A percentile compares a stretch with the other conserved stretches of the same genome.
Conservation (phyloP, 129 eudicot species). For the Escallonia herrerae region DNA sequence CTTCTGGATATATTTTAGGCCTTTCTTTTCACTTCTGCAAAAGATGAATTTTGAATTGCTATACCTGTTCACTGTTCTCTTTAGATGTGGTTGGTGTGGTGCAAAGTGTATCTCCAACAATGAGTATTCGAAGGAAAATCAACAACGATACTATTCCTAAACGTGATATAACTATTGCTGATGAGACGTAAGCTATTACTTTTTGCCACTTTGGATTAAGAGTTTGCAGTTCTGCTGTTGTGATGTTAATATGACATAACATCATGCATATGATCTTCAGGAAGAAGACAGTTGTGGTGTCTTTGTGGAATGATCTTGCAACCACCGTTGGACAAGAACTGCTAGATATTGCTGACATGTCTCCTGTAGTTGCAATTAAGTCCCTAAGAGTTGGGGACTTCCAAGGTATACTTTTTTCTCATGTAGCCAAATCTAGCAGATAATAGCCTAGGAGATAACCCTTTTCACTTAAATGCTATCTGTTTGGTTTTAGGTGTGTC, state of each 20-base stretch:
- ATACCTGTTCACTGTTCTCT: not conserved
- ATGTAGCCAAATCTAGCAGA: not conserved
- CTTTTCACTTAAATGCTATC: not conserved
- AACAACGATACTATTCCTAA: conserved; percentile 67
- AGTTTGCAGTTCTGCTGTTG: not conserved
- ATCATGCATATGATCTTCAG: conserved; percentile 25
- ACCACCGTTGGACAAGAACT: conserved; percentile 83
- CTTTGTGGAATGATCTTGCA: conserved; percentile 82
- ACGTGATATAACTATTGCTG: conserved; percentile 90
- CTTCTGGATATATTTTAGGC: not conserved
- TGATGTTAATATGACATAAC: not conserved
- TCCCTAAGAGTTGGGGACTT: conserved; percentile 82
- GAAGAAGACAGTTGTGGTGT: conserved; percentile 88
- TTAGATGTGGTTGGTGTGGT: conserved; percentile 97
- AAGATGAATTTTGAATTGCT: not conserved
- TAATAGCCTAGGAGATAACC: not conserved
- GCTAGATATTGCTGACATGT: conserved; percentile 73
- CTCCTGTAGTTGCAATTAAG: conserved; percentile 87
- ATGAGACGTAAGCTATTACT: conserved; percentile 52
- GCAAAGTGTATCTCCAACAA: conserved; percentile 78
- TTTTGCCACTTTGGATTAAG: not conserved
- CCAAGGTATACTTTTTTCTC: conserved; percentile 35
- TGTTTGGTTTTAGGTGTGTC: conserved; percentile 60
- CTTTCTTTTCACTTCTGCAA: not conserved
- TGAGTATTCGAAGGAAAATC: conserved; percentile 81